A percentile compares a stretch with the other conserved stretches of the same genome.
Evolutionary conservation across 208 protist species (phyloP).

Genomic region (Leishmania mexicana): DNA sequence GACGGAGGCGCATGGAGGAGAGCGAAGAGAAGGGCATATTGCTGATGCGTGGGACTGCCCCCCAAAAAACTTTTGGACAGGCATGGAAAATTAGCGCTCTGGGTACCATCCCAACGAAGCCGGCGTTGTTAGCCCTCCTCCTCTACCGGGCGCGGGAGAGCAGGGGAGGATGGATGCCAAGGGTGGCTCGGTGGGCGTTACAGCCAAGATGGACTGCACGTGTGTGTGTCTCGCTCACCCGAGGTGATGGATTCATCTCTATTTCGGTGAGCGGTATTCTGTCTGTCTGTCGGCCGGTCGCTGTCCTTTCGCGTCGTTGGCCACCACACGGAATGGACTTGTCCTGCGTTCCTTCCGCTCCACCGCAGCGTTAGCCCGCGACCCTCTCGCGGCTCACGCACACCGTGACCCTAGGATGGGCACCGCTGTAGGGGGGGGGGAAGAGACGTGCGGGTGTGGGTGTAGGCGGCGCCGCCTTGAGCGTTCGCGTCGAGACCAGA

Average conservation of each 20-base stretch:
- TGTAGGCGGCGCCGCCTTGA: no score
- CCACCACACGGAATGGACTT: background rate
- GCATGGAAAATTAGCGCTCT: no score
- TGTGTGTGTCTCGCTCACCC: background rate
- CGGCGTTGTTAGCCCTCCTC: no score
- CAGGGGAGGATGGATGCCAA: background rate
- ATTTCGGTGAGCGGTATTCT: background rate
- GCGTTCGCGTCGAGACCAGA: no score
- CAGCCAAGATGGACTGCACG: background rate
- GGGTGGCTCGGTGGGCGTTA: background rate
- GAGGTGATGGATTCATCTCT: background rate
- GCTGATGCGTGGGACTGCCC: background rate
- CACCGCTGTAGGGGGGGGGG: background rate
- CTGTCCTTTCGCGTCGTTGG: background rate
- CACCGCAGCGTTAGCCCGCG: background rate
- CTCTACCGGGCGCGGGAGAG: background rate
- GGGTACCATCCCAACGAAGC: no score
- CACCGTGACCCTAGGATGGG: background rate
- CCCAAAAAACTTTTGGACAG: no score
- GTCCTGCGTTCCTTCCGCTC: background rate
- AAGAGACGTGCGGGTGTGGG: background rate
- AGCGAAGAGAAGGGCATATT: no score
- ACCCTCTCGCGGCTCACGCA: background rate
- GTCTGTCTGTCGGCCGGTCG: background rate
- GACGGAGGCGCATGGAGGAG: no score